Evolutionary conservation across 1,139 yeast genomes (phyloP).

Genomic region (Ogataea hybrid): DNA sequence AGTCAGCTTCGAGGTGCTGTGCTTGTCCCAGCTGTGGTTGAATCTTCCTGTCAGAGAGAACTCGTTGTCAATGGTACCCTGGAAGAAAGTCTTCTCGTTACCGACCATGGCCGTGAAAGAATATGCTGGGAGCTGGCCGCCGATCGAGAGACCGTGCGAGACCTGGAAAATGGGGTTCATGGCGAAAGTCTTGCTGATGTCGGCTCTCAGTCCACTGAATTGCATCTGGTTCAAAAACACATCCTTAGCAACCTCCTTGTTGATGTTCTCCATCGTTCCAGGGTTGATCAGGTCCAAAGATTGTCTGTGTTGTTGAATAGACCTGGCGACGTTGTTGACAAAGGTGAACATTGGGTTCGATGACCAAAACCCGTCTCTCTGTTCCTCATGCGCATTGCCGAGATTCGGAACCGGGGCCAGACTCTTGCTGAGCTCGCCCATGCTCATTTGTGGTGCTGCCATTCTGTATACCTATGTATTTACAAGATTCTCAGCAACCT

Average conservation of each 20-base stretch:
- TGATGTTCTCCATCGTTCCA: constrained; percentile 91
- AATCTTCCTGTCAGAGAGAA: constrained; percentile 82
- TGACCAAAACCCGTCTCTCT: constrained; percentile 65
- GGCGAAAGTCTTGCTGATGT: constrained; percentile 86
- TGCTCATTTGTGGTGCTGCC: constrained; percentile 23
- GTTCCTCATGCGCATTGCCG: constrained; percentile 47
- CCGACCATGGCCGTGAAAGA: constrained; percentile 91
- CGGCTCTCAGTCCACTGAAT: constrained; percentile 97
- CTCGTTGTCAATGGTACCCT: constrained; percentile 91
- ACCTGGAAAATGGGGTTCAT: constrained; percentile 97
- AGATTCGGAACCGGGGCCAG: constrained; percentile 60
- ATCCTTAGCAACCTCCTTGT: constrained; percentile 91
- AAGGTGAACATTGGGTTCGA: constrained; percentile 83
- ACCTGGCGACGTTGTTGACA: constrained; percentile 72
- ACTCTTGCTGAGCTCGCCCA: constrained; percentile 31
- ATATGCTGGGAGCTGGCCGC: constrained; percentile 88
- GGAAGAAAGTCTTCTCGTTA: constrained; percentile 79
- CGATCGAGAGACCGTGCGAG: constrained; percentile 89
- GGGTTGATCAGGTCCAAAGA: constrained; percentile 86
- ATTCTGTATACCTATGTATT: constrained; percentile 12
- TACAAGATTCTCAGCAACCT: constrained; percentile 11
- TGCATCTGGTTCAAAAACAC: constrained; percentile 87
- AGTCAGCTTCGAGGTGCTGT: constrained; percentile 78
- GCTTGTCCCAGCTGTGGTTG: constrained; percentile 88
- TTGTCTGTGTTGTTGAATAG: constrained; percentile 74